These are phyloP conservation scores for Nitzschia inconspicua DNA, from an alignment of 108 stramenopile genomes.

Conservation along the genomic window DNA sequence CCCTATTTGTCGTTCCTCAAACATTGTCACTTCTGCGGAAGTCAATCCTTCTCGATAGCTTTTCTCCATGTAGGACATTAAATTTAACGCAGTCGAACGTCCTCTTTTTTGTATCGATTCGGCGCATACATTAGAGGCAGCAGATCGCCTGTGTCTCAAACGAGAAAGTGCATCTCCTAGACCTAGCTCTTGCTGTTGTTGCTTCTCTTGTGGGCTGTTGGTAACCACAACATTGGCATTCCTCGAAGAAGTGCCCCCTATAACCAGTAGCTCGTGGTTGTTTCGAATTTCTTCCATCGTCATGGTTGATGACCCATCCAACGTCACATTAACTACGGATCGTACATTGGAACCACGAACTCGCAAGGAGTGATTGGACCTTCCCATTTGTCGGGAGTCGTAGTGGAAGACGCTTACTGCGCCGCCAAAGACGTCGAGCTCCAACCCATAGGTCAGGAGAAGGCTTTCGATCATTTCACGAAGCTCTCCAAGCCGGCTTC, in stretches of 20 bases:
- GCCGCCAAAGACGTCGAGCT: conserved; percentile 56
- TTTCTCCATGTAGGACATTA: conserved; percentile 24
- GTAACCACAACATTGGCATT: conserved; percentile 9
- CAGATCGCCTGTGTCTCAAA: conserved; percentile 7
- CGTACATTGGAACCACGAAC: conserved; percentile 27
- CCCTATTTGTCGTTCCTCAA: conserved; percentile 24
- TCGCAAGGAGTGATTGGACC: conserved; percentile 31
- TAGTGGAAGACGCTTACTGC: conserved; percentile 59
- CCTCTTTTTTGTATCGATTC: background rate
- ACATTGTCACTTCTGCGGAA: conserved; percentile 13
- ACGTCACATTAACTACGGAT: conserved; percentile 9
- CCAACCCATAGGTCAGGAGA: conserved; percentile 63
- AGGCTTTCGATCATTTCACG: conserved; percentile 77
- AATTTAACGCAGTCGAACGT: background rate
- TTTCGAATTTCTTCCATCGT: background rate
- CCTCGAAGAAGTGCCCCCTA: conserved; percentile 8
- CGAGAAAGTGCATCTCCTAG: conserved; percentile 17
- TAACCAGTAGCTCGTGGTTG: conserved; percentile 6
- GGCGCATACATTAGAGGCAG: background rate
- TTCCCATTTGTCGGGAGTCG: conserved; percentile 51
- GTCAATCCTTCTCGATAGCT: conserved; percentile 6
- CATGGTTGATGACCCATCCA: conserved; percentile 1
- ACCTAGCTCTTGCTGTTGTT: background rate
- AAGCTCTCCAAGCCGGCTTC: conserved; percentile 78
- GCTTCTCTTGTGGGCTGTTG: background rate